Evolutionary conservation across 768 basidiomycete genomes (phyloP).

Genomic region (Suillus paluster): DNA sequence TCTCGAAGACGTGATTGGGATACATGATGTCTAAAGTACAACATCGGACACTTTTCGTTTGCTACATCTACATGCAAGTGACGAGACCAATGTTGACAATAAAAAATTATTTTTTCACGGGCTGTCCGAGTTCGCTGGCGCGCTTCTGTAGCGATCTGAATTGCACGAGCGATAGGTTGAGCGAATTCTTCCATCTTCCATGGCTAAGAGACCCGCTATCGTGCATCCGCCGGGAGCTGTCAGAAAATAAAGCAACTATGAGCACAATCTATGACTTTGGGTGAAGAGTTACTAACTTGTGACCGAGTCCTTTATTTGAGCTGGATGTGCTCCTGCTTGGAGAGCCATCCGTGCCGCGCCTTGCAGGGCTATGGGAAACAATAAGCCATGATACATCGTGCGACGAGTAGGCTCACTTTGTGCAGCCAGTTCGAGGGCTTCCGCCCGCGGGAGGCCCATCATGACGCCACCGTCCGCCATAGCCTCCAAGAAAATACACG

Average conservation of each 20-base stretch:
- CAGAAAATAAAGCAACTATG: conserved; percentile 8
- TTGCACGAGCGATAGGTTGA: conserved; percentile 94
- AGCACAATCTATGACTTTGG: neutral
- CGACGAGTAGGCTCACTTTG: conserved; percentile 69
- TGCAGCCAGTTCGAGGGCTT: conserved; percentile 92
- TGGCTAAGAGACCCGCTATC: conserved; percentile 92
- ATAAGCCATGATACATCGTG: neutral
- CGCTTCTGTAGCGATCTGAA: conserved; percentile 93
- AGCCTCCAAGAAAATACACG: conserved; percentile 94
- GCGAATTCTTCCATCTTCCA: conserved; percentile 93
- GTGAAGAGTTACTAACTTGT: conserved; percentile 67
- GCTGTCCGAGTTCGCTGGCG: conserved; percentile 84
- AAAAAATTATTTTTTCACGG: conserved; percentile 48
- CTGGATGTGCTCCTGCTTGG: conserved; percentile 88
- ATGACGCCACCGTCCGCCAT: conserved; percentile 99
- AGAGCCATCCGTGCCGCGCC: conserved; percentile 96
- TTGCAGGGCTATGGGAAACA: conserved; percentile 71
- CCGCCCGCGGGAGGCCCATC: conserved; percentile 96
- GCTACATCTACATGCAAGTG: too few relatives aligned
- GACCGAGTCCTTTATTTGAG: conserved; percentile 95
- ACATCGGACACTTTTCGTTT: neutral
- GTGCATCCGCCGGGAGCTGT: conserved; percentile 97
- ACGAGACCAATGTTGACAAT: neutral
- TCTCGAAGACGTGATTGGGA: conserved; percentile 41
- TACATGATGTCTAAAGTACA: conserved; percentile 23